A percentile compares a stretch with the other conserved stretches of the same genome.
These are phyloP conservation scores for Suhomyces sp. DNA, from an alignment of 805 yeast species.

Conservation along the genomic window DNA sequence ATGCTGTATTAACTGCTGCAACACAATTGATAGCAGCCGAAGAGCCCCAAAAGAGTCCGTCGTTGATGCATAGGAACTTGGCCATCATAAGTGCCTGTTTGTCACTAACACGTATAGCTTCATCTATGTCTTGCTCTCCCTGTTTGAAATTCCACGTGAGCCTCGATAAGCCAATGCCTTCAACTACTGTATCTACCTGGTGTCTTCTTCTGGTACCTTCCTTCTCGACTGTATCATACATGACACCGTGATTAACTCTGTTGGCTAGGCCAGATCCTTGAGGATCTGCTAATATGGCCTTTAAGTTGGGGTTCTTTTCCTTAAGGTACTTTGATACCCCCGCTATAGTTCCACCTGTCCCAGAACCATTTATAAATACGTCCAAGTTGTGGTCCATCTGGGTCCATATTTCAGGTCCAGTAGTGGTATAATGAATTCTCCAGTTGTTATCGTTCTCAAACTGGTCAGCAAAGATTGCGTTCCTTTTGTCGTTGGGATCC, in stretches of 20 bases:
- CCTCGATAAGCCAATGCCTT: conserved; percentile 90
- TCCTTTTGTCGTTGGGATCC: conserved; percentile 33
- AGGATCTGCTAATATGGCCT: conserved; percentile 82
- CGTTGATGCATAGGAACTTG: conserved; percentile 69
- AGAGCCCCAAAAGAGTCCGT: conserved; percentile 89
- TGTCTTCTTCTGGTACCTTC: conserved; percentile 95
- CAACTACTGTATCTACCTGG: conserved; percentile 92
- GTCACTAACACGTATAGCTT: conserved; percentile 76
- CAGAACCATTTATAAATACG: conserved; percentile 85
- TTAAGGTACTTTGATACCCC: conserved; percentile 37
- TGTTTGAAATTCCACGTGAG: conserved; percentile 74
- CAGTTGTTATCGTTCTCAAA: conserved; percentile 92
- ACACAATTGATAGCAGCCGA: conserved; percentile 94
- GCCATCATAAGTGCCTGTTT: conserved; percentile 88
- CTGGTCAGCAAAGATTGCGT: conserved; percentile 90
- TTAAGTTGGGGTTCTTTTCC: conserved; percentile 39
- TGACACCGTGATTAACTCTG: conserved; percentile 83
- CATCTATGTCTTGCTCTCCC: conserved; percentile 72
- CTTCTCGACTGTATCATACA: conserved; percentile 84
- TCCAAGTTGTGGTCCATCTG: conserved; percentile 69
- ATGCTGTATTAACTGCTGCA: conserved; percentile 64
- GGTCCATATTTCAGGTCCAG: conserved; percentile 89
- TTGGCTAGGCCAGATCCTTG: conserved; percentile 92
- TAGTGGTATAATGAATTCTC: conserved; percentile 74
- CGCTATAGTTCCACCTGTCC: conserved; percentile 62